Conservation (phyloP, 1,284 basidiomycete species). For the Apiotrichum brassicae region DNA sequence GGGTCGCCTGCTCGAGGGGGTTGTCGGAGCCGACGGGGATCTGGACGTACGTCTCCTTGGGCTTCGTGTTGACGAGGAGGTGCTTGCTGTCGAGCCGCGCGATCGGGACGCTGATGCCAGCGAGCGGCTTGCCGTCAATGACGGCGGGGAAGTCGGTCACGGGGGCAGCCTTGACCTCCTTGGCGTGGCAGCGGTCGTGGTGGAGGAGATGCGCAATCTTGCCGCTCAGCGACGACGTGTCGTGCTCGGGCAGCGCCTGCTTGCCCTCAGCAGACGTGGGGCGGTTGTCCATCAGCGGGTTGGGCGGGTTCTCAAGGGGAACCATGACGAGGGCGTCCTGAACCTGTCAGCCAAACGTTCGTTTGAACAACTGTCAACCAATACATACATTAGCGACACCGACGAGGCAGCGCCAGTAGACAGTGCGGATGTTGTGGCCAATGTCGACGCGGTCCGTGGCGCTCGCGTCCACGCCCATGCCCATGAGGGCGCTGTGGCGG, state of each 20-base stretch:
- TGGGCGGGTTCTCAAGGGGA: background rate
- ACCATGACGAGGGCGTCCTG: background rate
- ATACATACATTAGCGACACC: background rate
- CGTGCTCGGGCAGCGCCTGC: background rate
- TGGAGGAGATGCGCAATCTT: constrained; percentile 2
- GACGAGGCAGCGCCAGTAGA: constrained; percentile 4
- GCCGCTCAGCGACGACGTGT: background rate
- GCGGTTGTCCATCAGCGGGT: background rate
- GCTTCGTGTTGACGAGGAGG: background rate
- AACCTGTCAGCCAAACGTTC: background rate
- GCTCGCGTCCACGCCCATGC: background rate
- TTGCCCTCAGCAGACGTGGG: background rate
- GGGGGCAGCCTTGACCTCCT: background rate
- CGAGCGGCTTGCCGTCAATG: constrained; percentile 8
- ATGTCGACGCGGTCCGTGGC: background rate
- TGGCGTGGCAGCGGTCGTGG: background rate
- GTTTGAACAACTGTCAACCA: no score
- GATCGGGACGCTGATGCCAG: constrained; percentile 4
- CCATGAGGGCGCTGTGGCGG: background rate
- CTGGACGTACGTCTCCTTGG: background rate
- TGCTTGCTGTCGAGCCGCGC: constrained; percentile 1
- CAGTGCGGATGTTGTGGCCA: background rate
- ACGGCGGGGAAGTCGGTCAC: constrained; percentile 5
- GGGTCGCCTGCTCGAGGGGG: background rate
- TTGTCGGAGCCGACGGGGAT: background rate